Conservation (phyloP, 352 stramenopile genomes). For the Phytophthora foliorum region DNA sequence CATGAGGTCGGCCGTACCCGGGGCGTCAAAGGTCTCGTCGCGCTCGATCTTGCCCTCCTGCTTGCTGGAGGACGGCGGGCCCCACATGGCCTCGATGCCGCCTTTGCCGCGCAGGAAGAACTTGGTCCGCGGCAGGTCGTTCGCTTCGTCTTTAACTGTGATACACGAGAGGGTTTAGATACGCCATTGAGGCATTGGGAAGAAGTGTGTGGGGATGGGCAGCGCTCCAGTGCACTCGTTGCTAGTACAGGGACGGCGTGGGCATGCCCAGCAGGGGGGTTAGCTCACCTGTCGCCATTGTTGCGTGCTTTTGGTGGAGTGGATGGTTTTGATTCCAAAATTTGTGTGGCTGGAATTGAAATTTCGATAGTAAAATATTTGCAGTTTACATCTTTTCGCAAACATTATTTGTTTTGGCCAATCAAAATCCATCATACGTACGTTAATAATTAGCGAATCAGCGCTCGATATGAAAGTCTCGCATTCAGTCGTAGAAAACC, state of each 20-base stretch:
- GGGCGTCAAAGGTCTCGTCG: constrained; percentile 57
- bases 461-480: too few species aligned
- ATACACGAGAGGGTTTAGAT: neutral
- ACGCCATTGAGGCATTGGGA: neutral
- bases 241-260: too few species aligned
- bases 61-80: constrained; percentile 63
- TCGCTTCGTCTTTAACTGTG: constrained; percentile 26
- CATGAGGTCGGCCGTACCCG: constrained; percentile 66
- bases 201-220: neutral
- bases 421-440: too few species aligned
- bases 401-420: too few species aligned
- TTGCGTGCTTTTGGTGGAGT: constrained; percentile 13
- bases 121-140: constrained; percentile 66
- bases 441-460: too few species aligned
- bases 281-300: constrained; percentile 19
- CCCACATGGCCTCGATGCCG: constrained; percentile 84
- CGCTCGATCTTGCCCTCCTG: constrained; percentile 58
- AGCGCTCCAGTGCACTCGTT: neutral
- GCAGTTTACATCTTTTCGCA: too few species aligned
- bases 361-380: too few species aligned
- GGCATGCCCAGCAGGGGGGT: too few species aligned
- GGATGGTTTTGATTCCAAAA: too few species aligned
- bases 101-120: constrained; percentile 85
- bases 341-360: neutral
- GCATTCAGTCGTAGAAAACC: too few species aligned